phyloP scores from a whole-genome alignment of 1,139 yeast species.

The Hemisphaericaspora lyxosophila region DNA sequence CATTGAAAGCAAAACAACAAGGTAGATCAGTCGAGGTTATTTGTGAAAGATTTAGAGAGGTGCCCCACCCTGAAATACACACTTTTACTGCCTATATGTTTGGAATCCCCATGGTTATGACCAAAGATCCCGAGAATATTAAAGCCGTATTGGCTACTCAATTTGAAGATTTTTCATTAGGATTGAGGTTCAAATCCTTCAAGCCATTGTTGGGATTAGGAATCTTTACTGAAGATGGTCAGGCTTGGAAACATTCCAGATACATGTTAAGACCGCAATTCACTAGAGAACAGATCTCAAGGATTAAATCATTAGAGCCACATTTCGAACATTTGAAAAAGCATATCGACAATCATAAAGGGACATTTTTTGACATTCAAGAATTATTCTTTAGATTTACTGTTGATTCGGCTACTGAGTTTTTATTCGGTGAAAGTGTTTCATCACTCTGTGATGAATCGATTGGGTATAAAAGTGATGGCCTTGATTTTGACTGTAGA shows the following conservation, averaged over 20 bases:
- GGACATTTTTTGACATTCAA: slow-evolving; percentile 33
- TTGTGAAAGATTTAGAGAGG: slow-evolving; percentile 9
- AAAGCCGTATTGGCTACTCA: slow-evolving; percentile 39
- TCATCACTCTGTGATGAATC: slow-evolving; percentile 30
- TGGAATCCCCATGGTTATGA: slow-evolving; percentile 18
- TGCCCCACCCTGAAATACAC: slow-evolving; percentile 13
- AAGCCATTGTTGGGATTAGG: slow-evolving; percentile 52
- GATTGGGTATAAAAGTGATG: slow-evolving; percentile 18
- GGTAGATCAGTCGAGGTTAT: slow-evolving; percentile 15
- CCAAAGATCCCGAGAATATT: slow-evolving; percentile 33
- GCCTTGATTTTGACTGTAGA: slow-evolving; percentile 18
- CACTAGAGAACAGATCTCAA: slow-evolving; percentile 51
- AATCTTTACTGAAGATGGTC: slow-evolving; percentile 54
- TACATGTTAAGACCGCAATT: slow-evolving; percentile 57
- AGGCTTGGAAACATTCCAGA: slow-evolving; percentile 56
- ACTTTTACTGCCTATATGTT: slow-evolving; percentile 18
- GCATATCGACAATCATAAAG: slow-evolving; percentile 26
- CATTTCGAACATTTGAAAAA: slow-evolving; percentile 40
- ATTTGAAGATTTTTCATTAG: slow-evolving; percentile 51
- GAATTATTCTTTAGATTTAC: slow-evolving; percentile 38
- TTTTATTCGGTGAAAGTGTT: slow-evolving; percentile 41
- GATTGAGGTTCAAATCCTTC: slow-evolving; percentile 39
- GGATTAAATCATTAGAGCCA: slow-evolving; percentile 42
- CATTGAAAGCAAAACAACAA: slow-evolving; percentile 13
- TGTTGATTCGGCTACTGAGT: slow-evolving; percentile 43